Evolutionary conservation across 805 yeast species (phyloP).

Genomic region (Yarrowia divulgata): DNA sequence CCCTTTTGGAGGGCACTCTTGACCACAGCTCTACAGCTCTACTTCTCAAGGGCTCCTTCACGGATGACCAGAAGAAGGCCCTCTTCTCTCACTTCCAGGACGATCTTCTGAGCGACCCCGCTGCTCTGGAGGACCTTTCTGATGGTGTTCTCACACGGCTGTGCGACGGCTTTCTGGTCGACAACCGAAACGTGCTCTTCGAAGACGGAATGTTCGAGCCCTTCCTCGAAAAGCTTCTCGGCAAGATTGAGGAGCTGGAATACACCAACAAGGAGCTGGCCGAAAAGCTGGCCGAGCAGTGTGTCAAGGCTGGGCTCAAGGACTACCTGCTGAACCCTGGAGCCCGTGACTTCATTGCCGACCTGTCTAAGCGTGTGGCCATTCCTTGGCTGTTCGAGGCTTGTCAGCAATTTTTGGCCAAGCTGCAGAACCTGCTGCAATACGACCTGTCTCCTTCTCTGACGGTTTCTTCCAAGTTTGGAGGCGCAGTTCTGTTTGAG

Average conservation of each 20-base stretch:
- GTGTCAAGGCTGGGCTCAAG: slow-evolving; percentile 27
- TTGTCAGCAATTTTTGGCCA: slow-evolving; percentile 6
- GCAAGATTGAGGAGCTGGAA: slow-evolving; percentile 16
- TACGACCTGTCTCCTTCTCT: slow-evolving; percentile 30
- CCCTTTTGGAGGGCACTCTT: slow-evolving; percentile 13
- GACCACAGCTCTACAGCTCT: slow-evolving; percentile 17
- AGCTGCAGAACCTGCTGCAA: slow-evolving; percentile 5
- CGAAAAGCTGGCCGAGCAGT: slow-evolving; percentile 6
- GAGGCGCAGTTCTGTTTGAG: slow-evolving; percentile 35
- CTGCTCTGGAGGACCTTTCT: slow-evolving; percentile 22
- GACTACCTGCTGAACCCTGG: slow-evolving; percentile 24
- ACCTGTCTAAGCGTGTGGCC: slow-evolving; percentile 14
- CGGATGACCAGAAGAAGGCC: slow-evolving; percentile 22
- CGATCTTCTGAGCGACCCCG: slow-evolving; percentile 17
- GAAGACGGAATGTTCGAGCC: slow-evolving; percentile 37
- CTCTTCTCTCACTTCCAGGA: slow-evolving; percentile 27
- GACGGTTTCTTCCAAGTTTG: slow-evolving; percentile 23
- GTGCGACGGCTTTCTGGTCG: slow-evolving; percentile 28
- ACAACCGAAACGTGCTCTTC: slow-evolving; percentile 13
- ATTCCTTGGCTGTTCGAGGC: slow-evolving; percentile 31
- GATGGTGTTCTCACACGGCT: slow-evolving; percentile 27
- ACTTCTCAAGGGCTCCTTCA: slow-evolving; percentile 17
- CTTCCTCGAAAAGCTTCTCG: slow-evolving; percentile 14
- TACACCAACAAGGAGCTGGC: slow-evolving; percentile 30
- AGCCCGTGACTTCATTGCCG: slow-evolving; percentile 21